Conservation (phyloP, 2,329 filamentous ascomycete genomes). For the Calcarisporium arbuscula region DNA sequence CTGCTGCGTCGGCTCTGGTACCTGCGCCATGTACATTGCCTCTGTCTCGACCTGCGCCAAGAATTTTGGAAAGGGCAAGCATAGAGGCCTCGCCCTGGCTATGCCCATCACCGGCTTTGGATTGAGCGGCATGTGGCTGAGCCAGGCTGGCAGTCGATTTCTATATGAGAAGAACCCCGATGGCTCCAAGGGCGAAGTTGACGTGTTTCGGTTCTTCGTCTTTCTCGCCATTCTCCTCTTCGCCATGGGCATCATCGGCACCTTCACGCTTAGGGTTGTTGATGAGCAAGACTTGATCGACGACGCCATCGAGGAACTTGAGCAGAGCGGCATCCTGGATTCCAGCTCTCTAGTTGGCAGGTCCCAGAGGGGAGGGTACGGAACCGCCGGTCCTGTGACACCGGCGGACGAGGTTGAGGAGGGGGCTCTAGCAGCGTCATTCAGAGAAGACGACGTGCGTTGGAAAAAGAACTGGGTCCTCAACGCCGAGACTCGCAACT, state of each 20-base stretch:
- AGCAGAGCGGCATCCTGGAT: constrained; percentile 75
- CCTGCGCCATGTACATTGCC: constrained; percentile 81
- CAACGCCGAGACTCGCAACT: constrained; percentile 82
- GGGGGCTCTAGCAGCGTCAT: constrained; percentile 30
- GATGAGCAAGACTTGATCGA: constrained; percentile 85
- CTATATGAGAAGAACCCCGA: constrained; percentile 64
- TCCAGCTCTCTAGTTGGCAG: constrained; percentile 65
- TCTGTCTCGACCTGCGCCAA: constrained; percentile 95
- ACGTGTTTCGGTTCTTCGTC: constrained; percentile 82
- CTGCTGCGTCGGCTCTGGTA: constrained; percentile 73
- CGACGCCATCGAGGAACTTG: constrained; percentile 83
- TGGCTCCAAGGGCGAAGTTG: constrained; percentile 55
- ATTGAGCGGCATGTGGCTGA: constrained; percentile 91
- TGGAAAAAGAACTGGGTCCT: constrained; percentile 85
- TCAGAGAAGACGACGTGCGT: constrained; percentile 41
- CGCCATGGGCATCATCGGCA: constrained; percentile 64
- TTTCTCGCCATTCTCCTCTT: constrained; percentile 73
- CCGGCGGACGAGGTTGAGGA: constrained; percentile 39
- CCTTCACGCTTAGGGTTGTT: constrained; percentile 69
- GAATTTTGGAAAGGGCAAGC: constrained; percentile 87
- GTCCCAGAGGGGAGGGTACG: constrained; percentile 50
- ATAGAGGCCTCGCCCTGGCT: constrained; percentile 83
- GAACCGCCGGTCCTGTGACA: constrained; percentile 46
- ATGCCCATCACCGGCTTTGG: constrained; percentile 90
- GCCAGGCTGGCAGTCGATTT: constrained; percentile 74